phyloP scores from a whole-genome alignment of 140 eudicot genomes.

The Artemisia princeps region DNA sequence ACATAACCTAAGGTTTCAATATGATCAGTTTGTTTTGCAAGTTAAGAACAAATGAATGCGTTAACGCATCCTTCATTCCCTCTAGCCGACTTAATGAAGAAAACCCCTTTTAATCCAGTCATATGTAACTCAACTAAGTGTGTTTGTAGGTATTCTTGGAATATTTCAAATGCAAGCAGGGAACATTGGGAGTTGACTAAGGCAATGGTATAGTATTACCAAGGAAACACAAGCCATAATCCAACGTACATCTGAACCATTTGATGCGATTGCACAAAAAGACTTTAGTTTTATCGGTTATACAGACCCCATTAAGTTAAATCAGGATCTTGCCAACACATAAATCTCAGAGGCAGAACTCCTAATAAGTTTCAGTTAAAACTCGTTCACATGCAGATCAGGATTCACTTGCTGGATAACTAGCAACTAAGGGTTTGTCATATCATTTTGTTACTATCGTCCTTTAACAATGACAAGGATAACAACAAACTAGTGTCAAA shows the following conservation, averaged over 20 bases:
- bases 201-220: background rate
- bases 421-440: background rate
- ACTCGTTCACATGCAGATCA: background rate
- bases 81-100: background rate
- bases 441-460: background rate
- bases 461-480: background rate
- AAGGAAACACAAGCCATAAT: background rate
- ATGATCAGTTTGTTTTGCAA: too few relatives aligned
- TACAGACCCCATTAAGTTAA: background rate
- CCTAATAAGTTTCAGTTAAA: background rate
- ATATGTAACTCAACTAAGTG: background rate
- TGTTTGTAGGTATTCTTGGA: background rate
- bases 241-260: background rate
- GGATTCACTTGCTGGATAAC: too few relatives aligned
- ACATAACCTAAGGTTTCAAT: background rate
- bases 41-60: too few relatives aligned
- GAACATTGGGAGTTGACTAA: background rate
- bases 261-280: background rate
- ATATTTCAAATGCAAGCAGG: slow-evolving; percentile 7
- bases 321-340: background rate
- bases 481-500: background rate
- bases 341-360: slow-evolving; percentile 2
- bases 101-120: background rate
- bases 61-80: background rate
- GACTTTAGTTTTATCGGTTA: background rate